These are phyloP conservation scores for Melampsora occidentalis DNA, from an alignment of 1,284 basidiomycete genomes.

Conservation along the genomic window DNA sequence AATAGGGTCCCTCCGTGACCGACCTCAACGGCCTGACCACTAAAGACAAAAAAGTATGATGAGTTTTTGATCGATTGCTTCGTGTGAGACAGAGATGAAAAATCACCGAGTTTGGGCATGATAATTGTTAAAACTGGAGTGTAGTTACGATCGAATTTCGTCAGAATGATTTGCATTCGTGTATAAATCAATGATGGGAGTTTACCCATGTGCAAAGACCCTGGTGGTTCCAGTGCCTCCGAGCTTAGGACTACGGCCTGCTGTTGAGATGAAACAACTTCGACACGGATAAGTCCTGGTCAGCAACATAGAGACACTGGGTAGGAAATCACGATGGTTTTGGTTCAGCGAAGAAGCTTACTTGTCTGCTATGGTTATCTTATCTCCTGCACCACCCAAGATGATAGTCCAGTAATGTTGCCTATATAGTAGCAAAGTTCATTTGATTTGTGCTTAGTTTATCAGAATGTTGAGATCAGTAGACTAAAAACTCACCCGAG, in stretches of 20 bases:
- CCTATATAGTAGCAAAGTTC: neutral
- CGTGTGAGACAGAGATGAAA: too few species aligned
- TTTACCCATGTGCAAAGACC: conserved; percentile 27
- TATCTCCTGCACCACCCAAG: conserved; percentile 12
- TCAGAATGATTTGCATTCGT: too few species aligned
- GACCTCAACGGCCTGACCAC: conserved; percentile 14
- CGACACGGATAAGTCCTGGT: too few species aligned
- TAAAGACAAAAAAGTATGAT: neutral
- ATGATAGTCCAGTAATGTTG: conserved; percentile 40
- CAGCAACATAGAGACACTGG: too few species aligned
- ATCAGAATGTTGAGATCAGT: too few species aligned
- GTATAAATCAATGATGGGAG: too few species aligned
- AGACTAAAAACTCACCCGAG: neutral
- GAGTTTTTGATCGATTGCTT: too few species aligned
- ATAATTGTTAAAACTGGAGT: too few species aligned
- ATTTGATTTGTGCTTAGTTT: neutral
- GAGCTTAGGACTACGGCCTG: conserved; percentile 27
- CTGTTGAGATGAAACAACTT: conserved; percentile 8
- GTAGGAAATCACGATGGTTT: too few species aligned
- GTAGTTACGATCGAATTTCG: too few species aligned
- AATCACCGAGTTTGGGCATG: too few species aligned
- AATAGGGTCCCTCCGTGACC: conserved; percentile 11
- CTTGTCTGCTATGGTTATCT: conserved; percentile 39
- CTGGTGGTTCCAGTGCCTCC: conserved; percentile 11
- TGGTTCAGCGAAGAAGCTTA: neutral